Conservation (phyloP, 441 rosid genomes). For the Populus hybrid region DNA sequence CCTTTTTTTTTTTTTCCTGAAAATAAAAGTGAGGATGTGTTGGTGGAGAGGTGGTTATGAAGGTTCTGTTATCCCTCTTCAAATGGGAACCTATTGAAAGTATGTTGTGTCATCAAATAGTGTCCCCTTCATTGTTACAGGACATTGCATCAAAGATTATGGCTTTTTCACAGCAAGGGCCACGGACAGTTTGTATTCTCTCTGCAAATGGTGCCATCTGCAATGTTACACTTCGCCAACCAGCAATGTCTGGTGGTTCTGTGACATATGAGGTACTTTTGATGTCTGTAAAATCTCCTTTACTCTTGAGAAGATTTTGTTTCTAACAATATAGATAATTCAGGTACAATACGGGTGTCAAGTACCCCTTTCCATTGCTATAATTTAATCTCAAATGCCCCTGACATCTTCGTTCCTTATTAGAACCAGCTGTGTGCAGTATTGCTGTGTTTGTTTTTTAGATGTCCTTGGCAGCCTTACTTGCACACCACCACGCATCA, state of each 20-base stretch:
- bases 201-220: slow-evolving; percentile 90
- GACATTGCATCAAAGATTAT: slow-evolving; percentile 72
- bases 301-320: not conserved
- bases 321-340: not conserved
- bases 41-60: not conserved
- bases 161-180: slow-evolving; percentile 89
- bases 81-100: not conserved
- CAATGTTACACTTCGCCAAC: slow-evolving; percentile 78
- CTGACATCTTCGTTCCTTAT: not conserved
- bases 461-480: not conserved
- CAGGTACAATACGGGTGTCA: not conserved
- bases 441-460: not conserved
- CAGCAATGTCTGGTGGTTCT: slow-evolving; percentile 50
- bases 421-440: not conserved
- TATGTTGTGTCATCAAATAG: not conserved
- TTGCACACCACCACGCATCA: not conserved
- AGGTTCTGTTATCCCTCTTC: not conserved
- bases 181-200: slow-evolving; percentile 85
- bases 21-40: not conserved
- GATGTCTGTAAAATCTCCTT: not conserved
- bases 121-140: slow-evolving; percentile 35
- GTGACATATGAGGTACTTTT: slow-evolving; percentile 76
- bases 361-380: not conserved
- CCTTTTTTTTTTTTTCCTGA: not conserved
- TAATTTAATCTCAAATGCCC: not conserved